A percentile compares a stretch with the other conserved stretches of the same genome.
phyloP scores from a whole-genome alignment of 1,284 basidiomycete genomes.

The Psilocybe mexicana region DNA sequence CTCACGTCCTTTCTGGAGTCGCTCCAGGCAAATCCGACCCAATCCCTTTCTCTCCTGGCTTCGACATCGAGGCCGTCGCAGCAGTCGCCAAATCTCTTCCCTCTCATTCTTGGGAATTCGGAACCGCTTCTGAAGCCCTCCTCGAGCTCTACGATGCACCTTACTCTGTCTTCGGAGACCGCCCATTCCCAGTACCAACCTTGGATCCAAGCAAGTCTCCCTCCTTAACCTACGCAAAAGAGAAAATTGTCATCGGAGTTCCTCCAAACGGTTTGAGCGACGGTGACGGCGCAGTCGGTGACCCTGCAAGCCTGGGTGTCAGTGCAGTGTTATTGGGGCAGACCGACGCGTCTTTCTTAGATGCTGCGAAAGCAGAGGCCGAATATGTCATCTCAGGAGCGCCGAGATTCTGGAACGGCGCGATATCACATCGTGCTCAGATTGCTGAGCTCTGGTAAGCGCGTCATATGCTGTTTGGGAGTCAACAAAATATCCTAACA shows the following conservation, averaged over 20 bases:
- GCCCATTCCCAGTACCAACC: constrained; percentile 34
- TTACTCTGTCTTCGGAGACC: constrained; percentile 38
- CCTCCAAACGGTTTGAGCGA: constrained; percentile 35
- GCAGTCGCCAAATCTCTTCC: constrained; percentile 35
- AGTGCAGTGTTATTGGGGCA: constrained; percentile 41
- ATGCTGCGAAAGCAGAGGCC: constrained; percentile 31
- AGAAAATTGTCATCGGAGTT: constrained; percentile 37
- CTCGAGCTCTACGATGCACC: constrained; percentile 43
- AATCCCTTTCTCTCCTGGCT: constrained; percentile 39
- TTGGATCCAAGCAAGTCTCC: constrained; percentile 23
- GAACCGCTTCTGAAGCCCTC: constrained; percentile 41
- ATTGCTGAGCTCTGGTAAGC: constrained; percentile 47
- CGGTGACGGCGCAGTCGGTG: constrained; percentile 42
- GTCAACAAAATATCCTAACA: background rate
- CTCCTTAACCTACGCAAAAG: constrained; percentile 36
- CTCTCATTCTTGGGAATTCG: constrained; percentile 47
- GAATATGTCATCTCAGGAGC: constrained; percentile 40
- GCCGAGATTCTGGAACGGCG: constrained; percentile 48
- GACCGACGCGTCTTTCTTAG: constrained; percentile 28
- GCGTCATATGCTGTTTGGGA: background rate
- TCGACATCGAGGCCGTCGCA: constrained; percentile 39
- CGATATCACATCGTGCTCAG: constrained; percentile 50
- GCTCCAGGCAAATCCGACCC: background rate
- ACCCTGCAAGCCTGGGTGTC: constrained; percentile 46
- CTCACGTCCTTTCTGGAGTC: background rate